A percentile compares a stretch with the other conserved stretches of the same genome.
Evolutionary conservation across 2,329 filamentous ascomycete genomes (phyloP).

Genomic region (Plenodomus tracheiphilus): DNA sequence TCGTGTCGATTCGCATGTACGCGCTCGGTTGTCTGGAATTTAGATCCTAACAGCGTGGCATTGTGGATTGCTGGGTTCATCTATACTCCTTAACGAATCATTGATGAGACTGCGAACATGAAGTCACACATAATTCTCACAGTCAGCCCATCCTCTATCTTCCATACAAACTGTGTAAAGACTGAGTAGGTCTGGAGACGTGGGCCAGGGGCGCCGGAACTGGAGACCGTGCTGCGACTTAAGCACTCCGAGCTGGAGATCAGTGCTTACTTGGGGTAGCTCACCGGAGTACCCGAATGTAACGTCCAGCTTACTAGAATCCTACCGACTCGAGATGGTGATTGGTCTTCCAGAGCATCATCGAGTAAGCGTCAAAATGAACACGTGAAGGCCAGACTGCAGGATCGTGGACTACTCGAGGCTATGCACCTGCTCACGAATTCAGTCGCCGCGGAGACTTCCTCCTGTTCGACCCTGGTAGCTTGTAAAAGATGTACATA

Average conservation of each 20-base stretch:
- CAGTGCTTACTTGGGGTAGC: slow-evolving; percentile 5
- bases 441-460: background rate
- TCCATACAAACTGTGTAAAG: too few relatives aligned
- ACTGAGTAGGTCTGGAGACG: too few relatives aligned
- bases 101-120: too few relatives aligned
- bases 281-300: slow-evolving; percentile 11
- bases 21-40: slow-evolving; percentile 15
- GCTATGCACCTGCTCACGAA: background rate
- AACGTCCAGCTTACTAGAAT: slow-evolving; percentile 7
- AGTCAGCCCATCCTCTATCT: too few relatives aligned
- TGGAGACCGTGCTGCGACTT: slow-evolving; percentile 10
- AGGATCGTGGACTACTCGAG: background rate
- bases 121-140: too few relatives aligned
- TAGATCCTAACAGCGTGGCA: slow-evolving; percentile 13
- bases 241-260: slow-evolving; percentile 15
- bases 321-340: background rate
- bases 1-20: slow-evolving; percentile 13
- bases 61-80: background rate
- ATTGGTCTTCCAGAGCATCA: background rate
- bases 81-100: background rate
- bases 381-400: background rate
- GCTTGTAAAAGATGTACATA: slow-evolving; percentile 12
- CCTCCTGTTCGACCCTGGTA: background rate
- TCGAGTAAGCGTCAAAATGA: slow-evolving; percentile 1
- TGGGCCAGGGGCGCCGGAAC: slow-evolving; percentile 1